These are phyloP conservation scores for Coniochaeta sp. DNA, from an alignment of 2,329 filamentous ascomycete species.

Conservation along the genomic window DNA sequence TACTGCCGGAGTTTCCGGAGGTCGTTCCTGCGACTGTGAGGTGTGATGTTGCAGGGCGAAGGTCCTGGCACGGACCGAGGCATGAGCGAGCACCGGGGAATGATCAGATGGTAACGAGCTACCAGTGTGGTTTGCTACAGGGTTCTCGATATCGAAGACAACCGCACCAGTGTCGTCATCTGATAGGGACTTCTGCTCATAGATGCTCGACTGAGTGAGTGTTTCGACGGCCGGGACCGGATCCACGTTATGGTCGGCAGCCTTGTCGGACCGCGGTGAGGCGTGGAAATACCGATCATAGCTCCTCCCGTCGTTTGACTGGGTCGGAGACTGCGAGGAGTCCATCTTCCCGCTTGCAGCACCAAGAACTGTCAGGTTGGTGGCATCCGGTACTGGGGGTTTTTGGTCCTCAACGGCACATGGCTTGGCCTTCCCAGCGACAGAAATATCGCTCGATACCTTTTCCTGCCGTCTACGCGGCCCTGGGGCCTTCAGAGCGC, in stretches of 20 bases:
- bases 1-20: slow-evolving; percentile 41
- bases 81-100: neutral
- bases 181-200: slow-evolving; percentile 26
- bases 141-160: slow-evolving; percentile 31
- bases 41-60: neutral
- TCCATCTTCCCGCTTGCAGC: slow-evolving; percentile 26
- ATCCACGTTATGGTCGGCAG: neutral
- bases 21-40: slow-evolving; percentile 6
- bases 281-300: slow-evolving; percentile 36
- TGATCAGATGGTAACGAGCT: slow-evolving; percentile 15
- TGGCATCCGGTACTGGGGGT: neutral
- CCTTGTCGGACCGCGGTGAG: neutral
- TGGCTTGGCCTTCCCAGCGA: neutral
- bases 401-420: neutral
- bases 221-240: neutral
- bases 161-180: slow-evolving; percentile 45
- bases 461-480: neutral
- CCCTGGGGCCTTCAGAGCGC: neutral
- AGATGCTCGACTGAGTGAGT: slow-evolving; percentile 12
- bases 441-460: neutral
- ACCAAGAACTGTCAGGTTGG: neutral
- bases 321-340: slow-evolving; percentile 46
- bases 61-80: neutral
- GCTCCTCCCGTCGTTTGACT: slow-evolving; percentile 48
- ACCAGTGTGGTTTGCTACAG: slow-evolving; percentile 26